Conservation (phyloP, 208 protist genomes). For the Leishmania major region DNA sequence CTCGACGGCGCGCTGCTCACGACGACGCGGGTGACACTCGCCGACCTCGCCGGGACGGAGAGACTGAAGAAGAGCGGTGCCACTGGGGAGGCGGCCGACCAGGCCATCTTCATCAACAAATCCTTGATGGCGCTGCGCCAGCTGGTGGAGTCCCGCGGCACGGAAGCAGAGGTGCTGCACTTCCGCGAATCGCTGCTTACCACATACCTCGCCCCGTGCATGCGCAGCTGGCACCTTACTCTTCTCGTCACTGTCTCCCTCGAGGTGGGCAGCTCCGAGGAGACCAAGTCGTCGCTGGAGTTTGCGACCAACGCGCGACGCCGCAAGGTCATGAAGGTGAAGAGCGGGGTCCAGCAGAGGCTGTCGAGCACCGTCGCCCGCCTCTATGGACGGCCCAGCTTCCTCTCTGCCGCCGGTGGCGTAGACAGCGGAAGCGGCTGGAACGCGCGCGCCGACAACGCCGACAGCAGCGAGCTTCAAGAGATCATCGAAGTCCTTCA, state of each 20-base stretch:
- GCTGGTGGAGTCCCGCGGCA: constrained; percentile 46
- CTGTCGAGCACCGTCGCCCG: constrained; percentile 8
- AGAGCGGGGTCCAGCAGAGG: constrained; percentile 25
- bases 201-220: constrained; percentile 60
- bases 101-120: constrained; percentile 93
- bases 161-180: constrained; percentile 44
- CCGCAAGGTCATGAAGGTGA: constrained; percentile 53
- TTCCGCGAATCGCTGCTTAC: constrained; percentile 65
- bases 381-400: neutral
- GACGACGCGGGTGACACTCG: constrained; percentile 72
- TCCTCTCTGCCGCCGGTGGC: neutral
- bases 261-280: constrained; percentile 54
- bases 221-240: constrained; percentile 68
- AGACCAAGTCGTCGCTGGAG: constrained; percentile 76
- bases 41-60: constrained; percentile 95
- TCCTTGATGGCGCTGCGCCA: constrained; percentile 90
- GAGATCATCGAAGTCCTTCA: constrained; percentile 17
- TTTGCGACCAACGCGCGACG: constrained; percentile 61
- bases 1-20: constrained; percentile 52
- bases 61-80: constrained; percentile 82
- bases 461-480: constrained; percentile 16
- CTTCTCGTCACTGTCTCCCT: constrained; percentile 75
- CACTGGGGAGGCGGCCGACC: constrained; percentile 66
- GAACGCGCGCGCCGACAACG: neutral
- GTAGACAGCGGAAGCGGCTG: neutral